Evolutionary conservation across 495 filamentous ascomycete genomes (phyloP).

Genomic region (Staphylotrichum longicolle): DNA sequence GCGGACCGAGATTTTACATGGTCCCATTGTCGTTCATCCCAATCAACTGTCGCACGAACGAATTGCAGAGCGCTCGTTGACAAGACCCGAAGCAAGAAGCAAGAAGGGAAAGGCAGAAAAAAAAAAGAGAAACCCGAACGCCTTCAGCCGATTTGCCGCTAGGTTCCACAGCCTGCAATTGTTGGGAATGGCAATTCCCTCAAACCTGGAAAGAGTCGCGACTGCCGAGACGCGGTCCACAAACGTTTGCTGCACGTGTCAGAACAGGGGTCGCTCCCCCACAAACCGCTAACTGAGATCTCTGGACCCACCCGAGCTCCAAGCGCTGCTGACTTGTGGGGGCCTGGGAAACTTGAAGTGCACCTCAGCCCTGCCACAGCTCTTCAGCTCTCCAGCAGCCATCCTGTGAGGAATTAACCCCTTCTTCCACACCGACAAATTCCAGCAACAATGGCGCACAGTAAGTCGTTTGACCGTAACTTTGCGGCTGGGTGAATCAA

Average conservation of each 20-base stretch:
- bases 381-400: neutral
- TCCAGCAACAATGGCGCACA: slow-evolving; percentile 52
- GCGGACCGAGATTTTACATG: neutral
- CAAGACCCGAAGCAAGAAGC: neutral
- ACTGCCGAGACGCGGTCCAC: slow-evolving; percentile 2
- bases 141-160: slow-evolving; percentile 6
- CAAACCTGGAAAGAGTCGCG: slow-evolving; percentile 8
- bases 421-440: no score
- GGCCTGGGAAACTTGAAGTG: neutral
- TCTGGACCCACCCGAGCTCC: neutral
- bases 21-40: neutral
- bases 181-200: slow-evolving; percentile 15
- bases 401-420: neutral
- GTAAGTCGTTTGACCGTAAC: slow-evolving; percentile 37
- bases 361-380: no score
- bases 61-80: neutral
- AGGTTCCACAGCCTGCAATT: slow-evolving; percentile 11
- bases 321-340: neutral
- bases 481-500: neutral
- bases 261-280: slow-evolving; percentile 8
- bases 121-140: neutral
- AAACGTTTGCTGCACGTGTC: slow-evolving; percentile 4
- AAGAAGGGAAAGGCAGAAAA: neutral
- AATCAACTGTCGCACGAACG: neutral
- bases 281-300: slow-evolving; percentile 5